phyloP scores from a whole-genome alignment of 2,329 filamentous ascomycete species.

The Beauveria sp. region DNA sequence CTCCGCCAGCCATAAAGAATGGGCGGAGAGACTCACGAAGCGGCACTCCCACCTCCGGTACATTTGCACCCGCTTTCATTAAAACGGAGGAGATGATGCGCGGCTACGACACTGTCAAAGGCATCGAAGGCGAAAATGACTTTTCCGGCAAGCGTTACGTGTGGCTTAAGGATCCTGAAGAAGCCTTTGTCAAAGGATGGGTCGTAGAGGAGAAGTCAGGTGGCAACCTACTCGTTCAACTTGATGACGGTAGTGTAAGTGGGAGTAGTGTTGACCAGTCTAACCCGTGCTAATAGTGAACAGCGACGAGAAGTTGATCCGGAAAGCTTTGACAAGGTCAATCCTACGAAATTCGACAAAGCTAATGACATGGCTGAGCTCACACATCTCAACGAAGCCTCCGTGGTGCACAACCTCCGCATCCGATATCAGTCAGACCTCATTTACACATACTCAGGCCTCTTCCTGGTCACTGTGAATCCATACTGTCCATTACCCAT shows the following conservation, averaged over 20 bases:
- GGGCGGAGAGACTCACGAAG: slow-evolving; percentile 55
- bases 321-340: slow-evolving; percentile 95
- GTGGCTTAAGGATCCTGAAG: slow-evolving; percentile 82
- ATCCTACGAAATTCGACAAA: slow-evolving; percentile 98
- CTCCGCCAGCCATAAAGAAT: slow-evolving; percentile 33
- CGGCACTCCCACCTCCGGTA: slow-evolving; percentile 59
- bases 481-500: slow-evolving; percentile 93
- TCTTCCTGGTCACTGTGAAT: slow-evolving; percentile 95
- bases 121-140: slow-evolving; percentile 95
- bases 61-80: slow-evolving; percentile 95
- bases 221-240: slow-evolving; percentile 74
- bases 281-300: slow-evolving; percentile 14
- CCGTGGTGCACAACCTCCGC: slow-evolving; percentile 93
- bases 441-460: slow-evolving; percentile 95
- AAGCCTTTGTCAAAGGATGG: slow-evolving; percentile 87
- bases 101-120: slow-evolving; percentile 48
- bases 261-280: neutral
- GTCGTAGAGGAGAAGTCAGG: slow-evolving; percentile 72
- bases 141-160: slow-evolving; percentile 98
- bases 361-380: slow-evolving; percentile 98
- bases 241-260: slow-evolving; percentile 81
- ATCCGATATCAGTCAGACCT: slow-evolving; percentile 92
- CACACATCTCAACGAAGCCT: slow-evolving; percentile 95
- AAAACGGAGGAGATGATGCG: slow-evolving; percentile 70
- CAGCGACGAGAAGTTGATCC: slow-evolving; percentile 80